These are phyloP conservation scores for Neurospora sp. DNA, from an alignment of 495 filamentous ascomycete species.

Conservation along the genomic window DNA sequence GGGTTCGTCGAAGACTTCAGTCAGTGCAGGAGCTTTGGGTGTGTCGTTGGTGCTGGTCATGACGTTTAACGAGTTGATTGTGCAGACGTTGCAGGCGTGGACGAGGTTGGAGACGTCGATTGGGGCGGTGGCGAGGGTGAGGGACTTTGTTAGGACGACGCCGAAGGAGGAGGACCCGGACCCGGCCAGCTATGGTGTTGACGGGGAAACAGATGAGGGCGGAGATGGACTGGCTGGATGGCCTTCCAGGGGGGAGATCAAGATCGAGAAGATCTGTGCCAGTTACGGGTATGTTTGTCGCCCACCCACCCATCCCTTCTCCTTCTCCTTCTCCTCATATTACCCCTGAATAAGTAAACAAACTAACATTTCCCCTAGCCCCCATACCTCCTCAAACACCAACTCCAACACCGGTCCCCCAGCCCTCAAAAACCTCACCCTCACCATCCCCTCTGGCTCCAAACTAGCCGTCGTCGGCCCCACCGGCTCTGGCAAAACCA, in stretches of 20 bases:
- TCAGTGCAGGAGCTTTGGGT: not conserved
- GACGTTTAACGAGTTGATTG: constrained; percentile 14
- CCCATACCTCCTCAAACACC: not conserved
- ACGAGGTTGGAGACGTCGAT: constrained; percentile 42
- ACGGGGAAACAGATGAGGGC: not conserved
- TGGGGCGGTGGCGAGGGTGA: constrained; percentile 38
- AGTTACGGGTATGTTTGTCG: constrained; percentile 11
- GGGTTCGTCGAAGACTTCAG: not conserved
- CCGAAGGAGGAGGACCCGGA: not conserved
- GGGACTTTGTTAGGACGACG: constrained; percentile 22
- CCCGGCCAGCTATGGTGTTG: not conserved
- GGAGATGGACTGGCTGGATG: constrained; percentile 16
- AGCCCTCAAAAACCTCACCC: not conserved
- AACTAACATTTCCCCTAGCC: not conserved
- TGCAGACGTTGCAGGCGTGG: constrained; percentile 20
- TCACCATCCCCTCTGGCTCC: constrained; percentile 30
- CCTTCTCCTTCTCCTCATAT: not conserved
- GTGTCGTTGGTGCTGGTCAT: constrained; percentile 14
- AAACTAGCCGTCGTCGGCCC: too few relatives aligned
- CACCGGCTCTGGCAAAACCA: too few relatives aligned
- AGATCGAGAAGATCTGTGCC: constrained; percentile 15
- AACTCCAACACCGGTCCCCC: not conserved
- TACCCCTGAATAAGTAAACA: not conserved
- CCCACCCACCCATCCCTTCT: not conserved
- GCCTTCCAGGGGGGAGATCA: constrained; percentile 14